These are phyloP conservation scores for Cokeromyces recurvatus DNA, from an alignment of 371 early-diverging fungal species.

Conservation along the genomic window DNA sequence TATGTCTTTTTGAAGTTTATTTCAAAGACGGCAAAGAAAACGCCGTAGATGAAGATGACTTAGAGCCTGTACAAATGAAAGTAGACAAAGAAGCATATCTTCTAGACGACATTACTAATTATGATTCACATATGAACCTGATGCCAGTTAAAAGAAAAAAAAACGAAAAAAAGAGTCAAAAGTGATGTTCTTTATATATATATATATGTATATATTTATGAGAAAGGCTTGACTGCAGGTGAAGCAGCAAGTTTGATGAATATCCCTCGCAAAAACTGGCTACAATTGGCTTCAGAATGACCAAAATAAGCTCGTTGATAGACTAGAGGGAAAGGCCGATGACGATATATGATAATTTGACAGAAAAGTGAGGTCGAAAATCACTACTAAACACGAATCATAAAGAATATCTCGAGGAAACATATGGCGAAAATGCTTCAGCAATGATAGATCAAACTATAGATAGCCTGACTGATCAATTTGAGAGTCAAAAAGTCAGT, in stretches of 20 bases:
- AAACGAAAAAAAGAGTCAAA: too few species aligned
- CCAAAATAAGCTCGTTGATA: neutral
- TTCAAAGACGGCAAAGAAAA: too few species aligned
- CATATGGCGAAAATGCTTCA: slow-evolving; percentile 6
- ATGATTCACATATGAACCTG: too few species aligned
- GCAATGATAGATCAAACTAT: slow-evolving; percentile 2
- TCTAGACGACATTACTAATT: too few species aligned
- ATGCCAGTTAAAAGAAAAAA: too few species aligned
- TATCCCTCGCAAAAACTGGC: slow-evolving; percentile 5
- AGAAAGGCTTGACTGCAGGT: neutral
- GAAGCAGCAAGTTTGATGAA: slow-evolving; percentile 1
- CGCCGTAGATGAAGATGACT: too few species aligned
- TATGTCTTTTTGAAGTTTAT: too few species aligned
- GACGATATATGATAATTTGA: neutral
- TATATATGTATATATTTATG: too few species aligned
- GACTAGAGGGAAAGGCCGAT: slow-evolving; percentile 1
- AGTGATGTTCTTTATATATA: too few species aligned
- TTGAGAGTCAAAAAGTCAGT: neutral
- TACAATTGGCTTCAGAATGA: slow-evolving; percentile 4
- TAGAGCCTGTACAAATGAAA: too few species aligned
- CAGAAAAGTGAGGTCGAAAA: neutral
- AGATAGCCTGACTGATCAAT: neutral
- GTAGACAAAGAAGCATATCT: too few species aligned
- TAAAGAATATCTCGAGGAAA: slow-evolving; percentile 5
- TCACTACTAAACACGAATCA: neutral